A percentile compares a stretch with the other conserved stretches of the same genome.
phyloP scores from a whole-genome alignment of 1,284 basidiomycete species.

The Sanguinoderma infundibulare region DNA sequence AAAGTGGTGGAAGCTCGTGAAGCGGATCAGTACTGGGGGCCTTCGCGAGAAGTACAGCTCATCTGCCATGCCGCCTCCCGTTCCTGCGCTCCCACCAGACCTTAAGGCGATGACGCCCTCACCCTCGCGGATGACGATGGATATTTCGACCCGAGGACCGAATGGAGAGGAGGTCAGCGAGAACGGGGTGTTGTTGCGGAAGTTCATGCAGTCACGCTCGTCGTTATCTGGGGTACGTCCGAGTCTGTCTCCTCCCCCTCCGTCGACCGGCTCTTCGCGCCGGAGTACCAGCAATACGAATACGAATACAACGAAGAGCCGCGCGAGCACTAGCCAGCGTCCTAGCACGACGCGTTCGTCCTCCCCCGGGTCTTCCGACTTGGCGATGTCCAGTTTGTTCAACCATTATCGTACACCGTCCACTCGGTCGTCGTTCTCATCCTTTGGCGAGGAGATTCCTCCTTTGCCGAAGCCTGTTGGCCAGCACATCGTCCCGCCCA shows the following conservation, averaged over 20 bases:
- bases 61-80: slow-evolving; percentile 51
- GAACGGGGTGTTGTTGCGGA: slow-evolving; percentile 21
- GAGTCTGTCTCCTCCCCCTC: slow-evolving; percentile 17
- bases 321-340: slow-evolving; percentile 29
- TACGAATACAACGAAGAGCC: slow-evolving; percentile 24
- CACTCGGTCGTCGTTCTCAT: slow-evolving; percentile 58
- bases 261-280: slow-evolving; percentile 1
- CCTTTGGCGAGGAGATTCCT: slow-evolving; percentile 51
- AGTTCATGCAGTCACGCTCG: slow-evolving; percentile 37
- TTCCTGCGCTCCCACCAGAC: slow-evolving; percentile 60
- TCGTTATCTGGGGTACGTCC: slow-evolving; percentile 37
- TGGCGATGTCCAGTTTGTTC: slow-evolving; percentile 57
- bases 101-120: slow-evolving; percentile 22
- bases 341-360: slow-evolving; percentile 55
- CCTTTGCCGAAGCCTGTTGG: slow-evolving; percentile 40
- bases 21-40: slow-evolving; percentile 66
- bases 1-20: slow-evolving; percentile 70
- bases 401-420: slow-evolving; percentile 45
- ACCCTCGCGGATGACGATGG: slow-evolving; percentile 30
- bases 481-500: slow-evolving; percentile 57
- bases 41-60: slow-evolving; percentile 57
- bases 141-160: slow-evolving; percentile 24
- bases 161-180: slow-evolving; percentile 23
- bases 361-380: slow-evolving; percentile 59
- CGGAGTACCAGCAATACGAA: slow-evolving; percentile 27